Evolutionary conservation across 2,329 filamentous ascomycete genomes (phyloP).

Genomic region (Boeremia exigua): DNA sequence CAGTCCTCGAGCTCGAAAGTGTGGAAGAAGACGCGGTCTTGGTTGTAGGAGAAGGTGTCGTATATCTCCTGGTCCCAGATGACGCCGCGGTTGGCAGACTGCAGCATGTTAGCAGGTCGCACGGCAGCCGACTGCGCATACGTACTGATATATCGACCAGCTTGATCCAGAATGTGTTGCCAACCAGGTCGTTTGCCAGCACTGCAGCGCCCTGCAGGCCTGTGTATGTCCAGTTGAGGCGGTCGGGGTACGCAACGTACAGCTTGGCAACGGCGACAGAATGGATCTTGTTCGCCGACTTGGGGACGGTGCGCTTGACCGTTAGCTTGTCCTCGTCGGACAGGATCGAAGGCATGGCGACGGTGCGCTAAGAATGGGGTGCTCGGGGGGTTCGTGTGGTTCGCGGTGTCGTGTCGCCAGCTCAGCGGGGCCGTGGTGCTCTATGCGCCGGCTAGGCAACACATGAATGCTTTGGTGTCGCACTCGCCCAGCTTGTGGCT

Average conservation of each 20-base stretch:
- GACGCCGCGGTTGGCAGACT: slow-evolving; percentile 39
- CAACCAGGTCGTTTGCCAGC: slow-evolving; percentile 90
- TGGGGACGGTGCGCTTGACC: slow-evolving; percentile 92
- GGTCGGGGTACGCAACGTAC: slow-evolving; percentile 89
- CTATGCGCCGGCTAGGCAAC: slow-evolving; percentile 34
- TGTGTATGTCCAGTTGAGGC: slow-evolving; percentile 88
- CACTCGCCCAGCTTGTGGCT: slow-evolving; percentile 12
- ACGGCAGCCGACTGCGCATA: slow-evolving; percentile 21
- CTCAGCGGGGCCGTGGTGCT: slow-evolving; percentile 35
- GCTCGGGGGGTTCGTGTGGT: slow-evolving; percentile 5
- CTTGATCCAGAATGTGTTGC: slow-evolving; percentile 97
- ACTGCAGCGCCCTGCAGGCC: slow-evolving; percentile 91
- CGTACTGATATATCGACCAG: slow-evolving; percentile 93
- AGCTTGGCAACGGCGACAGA: slow-evolving; percentile 92
- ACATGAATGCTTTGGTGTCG: slow-evolving; percentile 32
- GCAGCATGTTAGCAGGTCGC: slow-evolving; percentile 58
- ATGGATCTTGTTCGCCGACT: slow-evolving; percentile 95
- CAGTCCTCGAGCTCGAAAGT: slow-evolving; percentile 96
- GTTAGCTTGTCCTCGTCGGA: slow-evolving; percentile 95
- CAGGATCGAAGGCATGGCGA: slow-evolving; percentile 68
- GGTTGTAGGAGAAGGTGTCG: slow-evolving; percentile 92
- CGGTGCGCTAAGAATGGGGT: slow-evolving; percentile 21
- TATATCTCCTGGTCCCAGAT: slow-evolving; percentile 81
- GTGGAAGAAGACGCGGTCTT: slow-evolving; percentile 97
- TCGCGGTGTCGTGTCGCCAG: slow-evolving; percentile 27